Evolutionary conservation across 2,329 filamentous ascomycete genomes (phyloP), one percentile per base, ranked within the genome.

Genomic region (Neonectria hederae): DNA sequence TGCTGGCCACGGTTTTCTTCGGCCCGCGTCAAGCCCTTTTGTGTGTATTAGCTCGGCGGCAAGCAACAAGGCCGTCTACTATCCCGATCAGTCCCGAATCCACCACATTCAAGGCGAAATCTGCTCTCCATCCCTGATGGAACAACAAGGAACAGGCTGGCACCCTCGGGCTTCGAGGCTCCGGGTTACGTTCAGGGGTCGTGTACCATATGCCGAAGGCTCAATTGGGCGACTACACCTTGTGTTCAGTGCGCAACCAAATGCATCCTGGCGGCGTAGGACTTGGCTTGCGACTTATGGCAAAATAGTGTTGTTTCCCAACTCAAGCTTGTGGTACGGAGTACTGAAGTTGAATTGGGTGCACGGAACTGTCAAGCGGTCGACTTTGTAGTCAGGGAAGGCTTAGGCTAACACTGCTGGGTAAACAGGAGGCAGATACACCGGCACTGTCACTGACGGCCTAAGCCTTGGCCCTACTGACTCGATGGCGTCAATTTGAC

Each of bases 141-240:
- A 26, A 11, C 19, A 62, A 51, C 53, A 43, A 55, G 53, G 53
- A 56, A 40, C 19, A 48, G 30, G 45, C 42, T 49, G 53, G 11
- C 24, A 42, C 46, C 10, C 26, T 32, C 26, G 24, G 38, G 46
- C n/a, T 14, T 28, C 21, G 40, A 21, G n/a, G 3, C n/a, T 21
- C 32, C 38, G 24, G 24, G 48, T 30, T 32, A 30, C 38, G 10
- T 32, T 38, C 30, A 26, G 51, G 42, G 57, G 42, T 24, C 30
- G 49, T 49, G 52, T 45, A 28, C 22, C 17, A 28, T 21, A 49
- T 62, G 52, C 59, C 24, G 45, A 26, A 48, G 24, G 32, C 32
- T 28, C 22, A 14, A 24, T 49, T 35, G 32, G 54, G 46, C 13
- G 35, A 53, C 38, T 9, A 21, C 19, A 38, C 19, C 2, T 8